These are phyloP conservation scores for Colletotrichum magnum DNA, from an alignment of 2,329 filamentous ascomycete species.

Conservation along the genomic window DNA sequence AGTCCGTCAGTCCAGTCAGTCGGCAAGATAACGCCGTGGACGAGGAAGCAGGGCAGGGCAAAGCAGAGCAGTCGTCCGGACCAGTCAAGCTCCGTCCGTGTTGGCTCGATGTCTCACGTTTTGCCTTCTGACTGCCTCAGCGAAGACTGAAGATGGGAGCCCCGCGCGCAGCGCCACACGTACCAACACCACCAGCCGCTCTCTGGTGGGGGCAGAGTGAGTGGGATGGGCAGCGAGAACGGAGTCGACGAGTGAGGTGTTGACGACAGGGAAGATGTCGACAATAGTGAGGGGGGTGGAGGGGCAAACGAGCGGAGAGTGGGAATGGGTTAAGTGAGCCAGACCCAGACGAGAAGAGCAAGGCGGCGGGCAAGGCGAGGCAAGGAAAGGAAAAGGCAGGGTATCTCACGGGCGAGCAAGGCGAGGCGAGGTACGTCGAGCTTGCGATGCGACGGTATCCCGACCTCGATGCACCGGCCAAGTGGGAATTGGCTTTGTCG, in stretches of 20 bases:
- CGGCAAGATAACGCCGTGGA: conserved; percentile 29
- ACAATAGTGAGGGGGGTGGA: conserved; percentile 26
- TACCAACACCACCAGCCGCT: not conserved
- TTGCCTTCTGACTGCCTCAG: conserved; percentile 36
- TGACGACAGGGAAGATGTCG: conserved; percentile 39
- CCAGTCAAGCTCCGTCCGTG: conserved; percentile 39
- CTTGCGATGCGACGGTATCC: conserved; percentile 33
- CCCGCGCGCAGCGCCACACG: conserved; percentile 33
- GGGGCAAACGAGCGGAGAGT: conserved; percentile 18
- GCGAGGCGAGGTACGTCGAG: not conserved
- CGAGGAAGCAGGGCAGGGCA: not conserved
- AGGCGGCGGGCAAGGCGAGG: not conserved
- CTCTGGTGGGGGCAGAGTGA: conserved; percentile 4
- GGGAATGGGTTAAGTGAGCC: conserved; percentile 12
- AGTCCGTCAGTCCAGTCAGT: conserved; percentile 10
- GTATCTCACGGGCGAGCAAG: conserved; percentile 15
- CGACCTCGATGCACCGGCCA: conserved; percentile 22
- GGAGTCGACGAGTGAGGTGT: conserved; percentile 34
- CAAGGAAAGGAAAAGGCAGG: conserved; percentile 9
- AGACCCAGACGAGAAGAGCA: conserved; percentile 13
- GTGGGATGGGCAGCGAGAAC: not conserved
- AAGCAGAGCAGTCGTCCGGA: conserved; percentile 26
- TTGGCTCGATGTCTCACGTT: conserved; percentile 39
- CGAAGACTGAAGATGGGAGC: conserved; percentile 33
- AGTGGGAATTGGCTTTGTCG: conserved; percentile 31